Base-by-base conservation (phyloP, 169 alveolate genomes). In the Cryptosporidium muris region DNA sequence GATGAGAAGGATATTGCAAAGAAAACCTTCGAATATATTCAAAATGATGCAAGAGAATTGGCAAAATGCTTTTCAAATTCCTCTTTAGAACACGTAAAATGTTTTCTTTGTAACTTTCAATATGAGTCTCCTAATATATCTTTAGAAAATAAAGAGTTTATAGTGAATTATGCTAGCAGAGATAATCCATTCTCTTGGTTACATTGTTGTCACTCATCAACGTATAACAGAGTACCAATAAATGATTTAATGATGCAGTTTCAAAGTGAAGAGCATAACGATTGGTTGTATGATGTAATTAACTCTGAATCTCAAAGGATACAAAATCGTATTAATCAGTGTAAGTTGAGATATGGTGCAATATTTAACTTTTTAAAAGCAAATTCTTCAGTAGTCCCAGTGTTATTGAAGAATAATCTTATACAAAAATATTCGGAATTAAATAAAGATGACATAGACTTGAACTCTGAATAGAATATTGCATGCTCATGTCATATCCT, bases 291-390 rank as follows among this genome's bases (percentile, higher is more conserved):
- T 9, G 85, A 74, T 40, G 14, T 60, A 4, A 54, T 74, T 11
- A 49, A 74, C 40, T 74, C 74, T 9, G 85, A 74, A 14, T 74
- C 85, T 12, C 54, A 58, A 43, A 74, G 74, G 68, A 74, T 74
- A 25, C 85, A 74, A 37, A 36, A 8, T 37, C 54, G 85, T 45
- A 68, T 74, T 1, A 36, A 47, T 38, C 16, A 74, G 64, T 74
- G 85, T 11, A 74, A 58, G 60, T 36, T 37, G 58, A 74, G 85
- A 58, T 74, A 74, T 51, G 85, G 85, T 9, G 85, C 85, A 38
- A 58, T 74, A 34, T 60, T 74, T 8, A 74, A 74, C 48, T 74
- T 74, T 47, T 42, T 74, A 8, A 53, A 58, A 42, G 34, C 85
- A n/a, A 74, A 74, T 60, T 74, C 85, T 5, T 74, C 85, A n/a